These are phyloP conservation scores for Wallacemonas collosoma DNA, from an alignment of 208 protist genomes.

Conservation along the genomic window DNA sequence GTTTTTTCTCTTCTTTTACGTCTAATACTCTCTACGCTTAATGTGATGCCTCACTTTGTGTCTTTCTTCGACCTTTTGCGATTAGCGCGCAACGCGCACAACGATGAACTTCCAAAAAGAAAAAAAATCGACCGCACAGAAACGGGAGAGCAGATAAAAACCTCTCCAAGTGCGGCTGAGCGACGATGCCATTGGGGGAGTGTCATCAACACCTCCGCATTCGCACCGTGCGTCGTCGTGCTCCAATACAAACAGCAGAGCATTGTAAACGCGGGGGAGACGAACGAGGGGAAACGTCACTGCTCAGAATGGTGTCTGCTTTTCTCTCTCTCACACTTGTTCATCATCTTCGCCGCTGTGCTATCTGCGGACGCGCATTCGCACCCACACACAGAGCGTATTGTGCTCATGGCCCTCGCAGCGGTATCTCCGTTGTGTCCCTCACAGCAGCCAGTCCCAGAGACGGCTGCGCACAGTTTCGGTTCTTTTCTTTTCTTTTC, in stretches of 20 bases:
- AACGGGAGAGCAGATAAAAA: background rate
- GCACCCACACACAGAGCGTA: background rate
- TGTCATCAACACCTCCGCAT: too few relatives aligned
- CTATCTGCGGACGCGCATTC: background rate
- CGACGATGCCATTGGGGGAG: too few relatives aligned
- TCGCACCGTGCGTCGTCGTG: too few relatives aligned
- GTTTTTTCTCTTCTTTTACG: conserved; percentile 13
- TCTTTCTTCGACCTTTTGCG: background rate
- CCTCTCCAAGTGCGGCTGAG: too few relatives aligned
- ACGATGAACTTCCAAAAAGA: background rate
- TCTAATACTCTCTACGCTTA: conserved; percentile 13
- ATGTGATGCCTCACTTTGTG: background rate
- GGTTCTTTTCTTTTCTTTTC: too few relatives aligned
- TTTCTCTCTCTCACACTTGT: background rate
- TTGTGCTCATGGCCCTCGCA: too few relatives aligned
- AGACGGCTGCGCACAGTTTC: too few relatives aligned
- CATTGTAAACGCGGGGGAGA: too few relatives aligned
- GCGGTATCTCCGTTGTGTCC: too few relatives aligned
- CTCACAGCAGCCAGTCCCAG: too few relatives aligned
- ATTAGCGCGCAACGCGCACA: background rate
- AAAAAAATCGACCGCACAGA: background rate
- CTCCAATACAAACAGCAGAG: too few relatives aligned
- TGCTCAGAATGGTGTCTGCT: background rate
- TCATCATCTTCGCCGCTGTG: background rate
- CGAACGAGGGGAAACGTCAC: too few relatives aligned